A percentile compares a stretch with the other conserved stretches of the same genome.
These are phyloP conservation scores for Juglanconis oblonga DNA, from an alignment of 2,329 filamentous ascomycete genomes.

Conservation along the genomic window DNA sequence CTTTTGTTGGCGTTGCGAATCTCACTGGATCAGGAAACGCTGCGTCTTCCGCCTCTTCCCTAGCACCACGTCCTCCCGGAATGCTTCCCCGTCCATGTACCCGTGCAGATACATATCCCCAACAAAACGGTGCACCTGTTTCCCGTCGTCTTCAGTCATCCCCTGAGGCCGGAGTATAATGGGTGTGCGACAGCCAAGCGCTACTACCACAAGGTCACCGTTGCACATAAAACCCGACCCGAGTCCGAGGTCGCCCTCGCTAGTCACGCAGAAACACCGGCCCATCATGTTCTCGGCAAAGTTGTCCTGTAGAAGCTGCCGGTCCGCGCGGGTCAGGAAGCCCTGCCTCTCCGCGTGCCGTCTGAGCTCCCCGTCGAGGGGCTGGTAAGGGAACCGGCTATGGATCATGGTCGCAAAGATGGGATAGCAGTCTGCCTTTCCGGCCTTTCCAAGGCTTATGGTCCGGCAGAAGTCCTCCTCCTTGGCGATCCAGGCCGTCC, in stretches of 20 bases:
- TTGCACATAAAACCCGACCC: not conserved
- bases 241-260: not conserved
- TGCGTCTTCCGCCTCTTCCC: not conserved
- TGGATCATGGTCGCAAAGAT: not conserved
- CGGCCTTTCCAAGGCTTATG: not conserved
- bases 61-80: not conserved
- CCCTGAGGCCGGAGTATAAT: not conserved
- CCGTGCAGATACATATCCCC: not conserved
- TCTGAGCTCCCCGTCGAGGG: not conserved
- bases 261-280: not conserved
- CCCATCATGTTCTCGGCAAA: slow-evolving; percentile 6
- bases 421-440: not conserved
- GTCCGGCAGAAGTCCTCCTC: slow-evolving; percentile 1
- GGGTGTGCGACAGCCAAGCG: not conserved
- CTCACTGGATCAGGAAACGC: not conserved
- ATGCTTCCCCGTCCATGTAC: slow-evolving; percentile 2
- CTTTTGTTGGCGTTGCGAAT: not conserved
- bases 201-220: not conserved
- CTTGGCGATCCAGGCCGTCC: not conserved
- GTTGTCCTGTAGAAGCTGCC: not conserved
- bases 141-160: not conserved
- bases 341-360: not conserved
- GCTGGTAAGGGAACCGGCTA: not conserved
- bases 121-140: not conserved
- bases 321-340: not conserved